Evolutionary conservation across 2,329 filamentous ascomycete species (phyloP).

Genomic region (Calonectria fujianensis): DNA sequence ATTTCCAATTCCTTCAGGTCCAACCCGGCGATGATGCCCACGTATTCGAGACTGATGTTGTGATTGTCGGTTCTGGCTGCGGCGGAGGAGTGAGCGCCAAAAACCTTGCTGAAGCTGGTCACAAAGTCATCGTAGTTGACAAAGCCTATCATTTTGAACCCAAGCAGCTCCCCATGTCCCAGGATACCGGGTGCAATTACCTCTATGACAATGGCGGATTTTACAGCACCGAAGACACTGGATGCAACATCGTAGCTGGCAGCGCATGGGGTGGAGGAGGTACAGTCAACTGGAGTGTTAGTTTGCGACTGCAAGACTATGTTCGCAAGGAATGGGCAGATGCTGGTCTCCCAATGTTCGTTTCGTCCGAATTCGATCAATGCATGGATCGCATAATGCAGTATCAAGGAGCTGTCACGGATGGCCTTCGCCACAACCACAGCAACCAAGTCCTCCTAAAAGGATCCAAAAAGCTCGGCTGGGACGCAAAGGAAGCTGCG

Average conservation of each 20-base stretch:
- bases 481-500: constrained; percentile 79
- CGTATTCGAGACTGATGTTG: constrained; percentile 84
- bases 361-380: constrained; percentile 83
- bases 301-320: constrained; percentile 80
- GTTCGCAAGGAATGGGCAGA: constrained; percentile 89
- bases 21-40: constrained; percentile 65
- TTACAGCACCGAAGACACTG: constrained; percentile 72
- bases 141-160: constrained; percentile 87
- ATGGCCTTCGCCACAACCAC: constrained; percentile 82
- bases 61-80: constrained; percentile 91
- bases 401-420: constrained; percentile 83
- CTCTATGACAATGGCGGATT: constrained; percentile 83
- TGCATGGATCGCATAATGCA: constrained; percentile 86
- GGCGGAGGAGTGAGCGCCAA: constrained; percentile 89
- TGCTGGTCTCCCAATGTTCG: constrained; percentile 82
- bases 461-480: constrained; percentile 83
- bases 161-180: constrained; percentile 83
- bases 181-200: constrained; percentile 74
- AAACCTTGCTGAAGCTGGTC: constrained; percentile 84
- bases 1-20: constrained; percentile 79
- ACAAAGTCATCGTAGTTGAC: constrained; percentile 86
- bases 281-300: constrained; percentile 88
- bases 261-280: constrained; percentile 90
- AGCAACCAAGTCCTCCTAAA: constrained; percentile 84
- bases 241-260: constrained; percentile 79